phyloP scores from a whole-genome alignment of 176 grass and related monocot genomes.

The Oryza meyeriana region DNA sequence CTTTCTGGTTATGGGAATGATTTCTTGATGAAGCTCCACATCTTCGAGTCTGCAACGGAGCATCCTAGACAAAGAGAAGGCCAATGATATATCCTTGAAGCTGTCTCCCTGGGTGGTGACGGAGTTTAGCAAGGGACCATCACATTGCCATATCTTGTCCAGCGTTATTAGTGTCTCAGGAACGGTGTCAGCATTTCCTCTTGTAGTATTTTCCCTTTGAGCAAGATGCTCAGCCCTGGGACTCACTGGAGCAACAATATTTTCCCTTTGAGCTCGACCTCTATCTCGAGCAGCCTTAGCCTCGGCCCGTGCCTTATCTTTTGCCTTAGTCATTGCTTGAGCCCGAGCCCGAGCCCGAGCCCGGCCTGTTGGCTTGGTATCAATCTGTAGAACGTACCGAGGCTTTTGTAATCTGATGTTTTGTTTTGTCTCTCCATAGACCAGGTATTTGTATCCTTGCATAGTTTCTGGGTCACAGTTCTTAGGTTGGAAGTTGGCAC shows the following conservation, averaged over 20 bases:
- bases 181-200: too few species aligned
- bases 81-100: neutral
- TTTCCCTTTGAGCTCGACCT: too few species aligned
- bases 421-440: neutral
- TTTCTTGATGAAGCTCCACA: neutral
- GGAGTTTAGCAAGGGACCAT: neutral
- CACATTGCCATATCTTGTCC: neutral
- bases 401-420: too few species aligned
- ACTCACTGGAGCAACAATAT: too few species aligned
- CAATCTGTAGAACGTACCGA: too few species aligned
- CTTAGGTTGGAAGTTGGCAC: neutral
- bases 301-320: too few species aligned
- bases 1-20: neutral
- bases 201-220: too few species aligned
- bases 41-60: neutral
- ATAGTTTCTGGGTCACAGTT: neutral
- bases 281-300: too few species aligned
- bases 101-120: neutral
- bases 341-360: too few species aligned
- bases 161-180: neutral
- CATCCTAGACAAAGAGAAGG: neutral
- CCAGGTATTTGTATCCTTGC: slow-evolving; percentile 14
- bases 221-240: too few species aligned
- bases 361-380: too few species aligned
- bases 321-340: too few species aligned